Evolutionary conservation across 2,329 filamentous ascomycete genomes (phyloP), one percentile per base, ranked within the genome.

Genomic region (Chalaropsis thielavioides): DNA sequence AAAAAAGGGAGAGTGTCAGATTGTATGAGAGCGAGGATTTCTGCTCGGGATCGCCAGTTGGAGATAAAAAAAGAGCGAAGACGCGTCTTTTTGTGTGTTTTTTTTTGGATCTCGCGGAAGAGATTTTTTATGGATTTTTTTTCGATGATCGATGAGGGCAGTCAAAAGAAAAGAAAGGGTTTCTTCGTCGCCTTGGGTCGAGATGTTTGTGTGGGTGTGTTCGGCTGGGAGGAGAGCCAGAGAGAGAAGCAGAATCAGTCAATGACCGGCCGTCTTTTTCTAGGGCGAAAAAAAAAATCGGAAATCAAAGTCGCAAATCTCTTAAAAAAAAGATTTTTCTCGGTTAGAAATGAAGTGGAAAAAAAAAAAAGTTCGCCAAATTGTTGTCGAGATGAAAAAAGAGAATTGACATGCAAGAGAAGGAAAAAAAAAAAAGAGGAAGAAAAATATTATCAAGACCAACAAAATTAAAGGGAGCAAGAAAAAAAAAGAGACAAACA

Each of bases 341-440:
- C 54, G 54, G 54, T 58, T 58, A 58, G 54, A 58, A 58, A 58
- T 58, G 54, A 58, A n/a, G n/a, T 58, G 27, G 46, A 51, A 61
- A 61, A 61, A 44, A 41, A 61, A 10, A 61, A 61, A 61, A 61
- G 13, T 19, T 61, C 35, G 24, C 59, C 59, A 41, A 61, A 43
- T 35, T n/a, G 10, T 31, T 58, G 15, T 58, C 27, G 15, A 58
- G 54, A 58, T 58, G 54, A 19, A 56, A 38, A 58, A 46, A 7
- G 3, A n/a, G 43, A 46, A 38, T 38, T 51, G 27, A 58, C 27
- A 35, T 8, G 11, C 27, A 35, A 35, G 22, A 38, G 8, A 58
- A 19, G 8, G 19, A 35, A 35, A 58, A n/a, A n/a, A 58, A 58
- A 38, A 35, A n/a, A 35, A 38, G 13, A 31, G 11, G 54, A 35